Base-by-base conservation (phyloP, 805 yeast species). In the Saccharomycopsis amapae region DNA sequence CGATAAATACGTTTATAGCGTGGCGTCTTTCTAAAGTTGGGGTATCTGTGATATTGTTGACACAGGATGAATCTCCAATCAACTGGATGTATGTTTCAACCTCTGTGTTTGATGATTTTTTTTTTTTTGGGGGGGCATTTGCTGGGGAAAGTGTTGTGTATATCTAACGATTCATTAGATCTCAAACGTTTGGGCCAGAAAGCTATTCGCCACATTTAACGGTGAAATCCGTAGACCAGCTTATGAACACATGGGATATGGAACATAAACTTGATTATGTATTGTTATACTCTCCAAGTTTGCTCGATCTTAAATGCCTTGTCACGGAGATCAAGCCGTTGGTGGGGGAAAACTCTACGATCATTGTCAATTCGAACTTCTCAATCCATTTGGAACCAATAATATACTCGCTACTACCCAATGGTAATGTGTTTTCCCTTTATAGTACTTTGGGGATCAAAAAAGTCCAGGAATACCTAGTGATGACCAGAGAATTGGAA, bases 51-150 rank as follows among this genome's bases (percentile, higher is more conserved):
- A 23, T 33, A 4, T 28, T 47, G 15, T 17, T 47, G 15, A 17
- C 48, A 6, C 32, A 43, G 23, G 26, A 22, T 19, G 28, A 9
- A 18, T 17, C 18, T 2, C 45, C 40, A 12, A 45, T 45, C 2
- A 25, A 23, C 4, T 45, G 49, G 49, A 19, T n/a, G 48, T 44
- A 45, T 34, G 49, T 41, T 9, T 39, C 6, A 5, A 40, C n/a
- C 28, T 26, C n/a, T n/a, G n/a, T n/a, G n/a, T n/a, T n/a, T n/a
- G n/a, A n/a, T n/a, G n/a, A n/a, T n/a, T n/a, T n/a, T n/a, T n/a
- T n/a, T n/a, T n/a, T n/a, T n/a, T n/a, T n/a, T n/a, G n/a, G n/a
- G n/a, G n/a, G n/a, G n/a, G n/a, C n/a, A n/a, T n/a, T n/a, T n/a
- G n/a, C n/a, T n/a, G n/a, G n/a, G n/a, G n/a, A n/a, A n/a, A n/a